Percentiles rank a stretch among this genome's conserved stretches.
phyloP scores from a whole-genome alignment of 345 rosid species.

The Theobroma cacao region DNA sequence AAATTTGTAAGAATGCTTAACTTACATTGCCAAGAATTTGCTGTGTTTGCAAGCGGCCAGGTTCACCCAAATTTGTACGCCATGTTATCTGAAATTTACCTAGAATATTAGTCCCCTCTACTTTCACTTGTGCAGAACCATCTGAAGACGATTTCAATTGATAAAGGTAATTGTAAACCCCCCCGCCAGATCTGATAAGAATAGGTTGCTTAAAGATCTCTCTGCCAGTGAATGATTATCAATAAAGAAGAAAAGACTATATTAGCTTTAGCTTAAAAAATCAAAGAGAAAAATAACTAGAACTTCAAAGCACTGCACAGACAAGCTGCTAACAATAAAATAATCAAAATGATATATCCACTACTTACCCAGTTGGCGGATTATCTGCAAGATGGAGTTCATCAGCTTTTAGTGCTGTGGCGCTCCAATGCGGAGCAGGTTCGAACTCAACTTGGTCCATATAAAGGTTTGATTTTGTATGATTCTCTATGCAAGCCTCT shows the following conservation, averaged over 20 bases:
- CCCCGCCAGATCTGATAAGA: slow-evolving; percentile 88
- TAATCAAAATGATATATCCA: background rate
- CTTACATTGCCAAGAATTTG: slow-evolving; percentile 94
- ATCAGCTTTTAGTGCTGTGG: slow-evolving; percentile 56
- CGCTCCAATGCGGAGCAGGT: slow-evolving; percentile 84
- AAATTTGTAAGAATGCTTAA: slow-evolving; percentile 6
- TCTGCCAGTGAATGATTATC: slow-evolving; percentile 34
- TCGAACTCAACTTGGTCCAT: slow-evolving; percentile 99
- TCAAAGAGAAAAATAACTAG: background rate
- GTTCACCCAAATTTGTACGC: slow-evolving; percentile 97
- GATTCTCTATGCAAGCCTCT: slow-evolving; percentile 97
- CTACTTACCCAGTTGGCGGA: slow-evolving; percentile 47
- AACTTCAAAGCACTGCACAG: background rate
- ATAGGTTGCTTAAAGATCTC: slow-evolving; percentile 66
- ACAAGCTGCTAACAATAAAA: background rate
- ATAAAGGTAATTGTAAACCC: slow-evolving; percentile 84
- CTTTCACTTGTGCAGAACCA: slow-evolving; percentile 45
- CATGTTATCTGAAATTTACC: slow-evolving; percentile 97
- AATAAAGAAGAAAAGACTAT: background rate
- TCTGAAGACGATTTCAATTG: slow-evolving; percentile 49
- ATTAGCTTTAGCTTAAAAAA: background rate
- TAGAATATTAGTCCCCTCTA: slow-evolving; percentile 69
- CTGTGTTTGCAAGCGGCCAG: slow-evolving; percentile 96
- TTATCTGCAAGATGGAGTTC: slow-evolving; percentile 34
- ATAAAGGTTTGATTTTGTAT: slow-evolving; percentile 82